Conservation (phyloP, 148 eudicot genomes). For the Dianthus caryophyllus region DNA sequence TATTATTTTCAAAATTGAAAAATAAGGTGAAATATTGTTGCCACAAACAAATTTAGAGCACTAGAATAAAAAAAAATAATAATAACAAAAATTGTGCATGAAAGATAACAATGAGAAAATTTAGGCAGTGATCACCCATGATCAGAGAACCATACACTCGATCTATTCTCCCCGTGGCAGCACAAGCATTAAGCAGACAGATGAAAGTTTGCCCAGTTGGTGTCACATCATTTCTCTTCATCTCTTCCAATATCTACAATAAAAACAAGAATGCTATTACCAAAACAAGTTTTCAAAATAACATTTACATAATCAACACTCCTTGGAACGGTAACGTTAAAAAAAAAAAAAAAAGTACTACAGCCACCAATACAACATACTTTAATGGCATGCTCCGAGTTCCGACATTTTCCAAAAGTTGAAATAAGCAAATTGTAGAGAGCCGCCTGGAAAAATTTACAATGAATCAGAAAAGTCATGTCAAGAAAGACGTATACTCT, state of each 20-base stretch:
- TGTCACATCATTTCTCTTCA: constrained; percentile 88
- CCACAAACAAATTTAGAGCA: neutral
- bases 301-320: constrained; percentile 2
- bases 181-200: constrained; percentile 90
- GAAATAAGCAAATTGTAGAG: constrained; percentile 84
- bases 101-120: neutral
- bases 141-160: constrained; percentile 58
- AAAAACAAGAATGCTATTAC: constrained; percentile 1
- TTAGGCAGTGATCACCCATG: neutral
- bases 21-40: neutral
- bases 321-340: too few relatives aligned
- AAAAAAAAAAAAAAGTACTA: constrained; percentile 8
- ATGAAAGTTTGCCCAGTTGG: constrained; percentile 90
- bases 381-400: constrained; percentile 61
- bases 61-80: neutral
- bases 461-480: neutral
- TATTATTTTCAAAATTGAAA: neutral
- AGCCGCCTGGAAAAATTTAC: constrained; percentile 45
- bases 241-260: constrained; percentile 78
- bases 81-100: too few relatives aligned
- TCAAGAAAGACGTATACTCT: neutral
- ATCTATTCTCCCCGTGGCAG: constrained; percentile 75
- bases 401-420: constrained; percentile 74
- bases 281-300: neutral
- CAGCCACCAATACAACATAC: constrained; percentile 33